Percentiles rank a stretch among this genome's conserved stretches.
Conservation (phyloP, 1,284 basidiomycete species). For the Tranzscheliella williamsii region DNA sequence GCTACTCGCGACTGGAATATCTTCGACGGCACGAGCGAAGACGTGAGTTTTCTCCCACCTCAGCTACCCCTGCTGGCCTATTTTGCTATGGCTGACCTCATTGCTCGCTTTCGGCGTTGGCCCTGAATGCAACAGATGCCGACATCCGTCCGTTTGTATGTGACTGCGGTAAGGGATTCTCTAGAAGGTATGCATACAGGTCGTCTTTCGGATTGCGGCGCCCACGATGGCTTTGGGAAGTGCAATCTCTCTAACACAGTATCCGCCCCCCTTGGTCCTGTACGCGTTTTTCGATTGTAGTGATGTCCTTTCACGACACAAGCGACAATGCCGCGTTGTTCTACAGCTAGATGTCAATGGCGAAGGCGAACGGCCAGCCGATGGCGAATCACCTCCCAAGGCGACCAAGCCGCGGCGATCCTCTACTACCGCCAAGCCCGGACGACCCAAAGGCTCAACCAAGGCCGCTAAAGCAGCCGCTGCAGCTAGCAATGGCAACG, state of each 20-base stretch:
- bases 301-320: constrained; percentile 58
- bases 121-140: constrained; percentile 29
- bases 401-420: constrained; percentile 30
- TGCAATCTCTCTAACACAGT: too few relatives aligned
- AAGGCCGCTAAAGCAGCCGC: constrained; percentile 38
- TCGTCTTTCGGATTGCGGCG: too few relatives aligned
- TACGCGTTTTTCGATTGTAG: too few relatives aligned
- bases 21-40: constrained; percentile 57
- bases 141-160: constrained; percentile 59
- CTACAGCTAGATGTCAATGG: constrained; percentile 35
- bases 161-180: constrained; percentile 59
- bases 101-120: not conserved
- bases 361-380: constrained; percentile 23
- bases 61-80: not conserved
- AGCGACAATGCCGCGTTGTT: constrained; percentile 54
- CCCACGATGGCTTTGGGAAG: too few relatives aligned
- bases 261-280: too few relatives aligned
- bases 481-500: constrained; percentile 8
- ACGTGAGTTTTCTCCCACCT: constrained; percentile 26
- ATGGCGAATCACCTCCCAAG: constrained; percentile 29
- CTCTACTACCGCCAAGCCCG: constrained; percentile 35
- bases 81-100: not conserved
- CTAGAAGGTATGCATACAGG: constrained; percentile 47
- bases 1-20: constrained; percentile 59
- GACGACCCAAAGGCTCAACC: constrained; percentile 38